phyloP scores from a whole-genome alignment of 768 basidiomycete genomes.

The Trametes gibbosa region DNA sequence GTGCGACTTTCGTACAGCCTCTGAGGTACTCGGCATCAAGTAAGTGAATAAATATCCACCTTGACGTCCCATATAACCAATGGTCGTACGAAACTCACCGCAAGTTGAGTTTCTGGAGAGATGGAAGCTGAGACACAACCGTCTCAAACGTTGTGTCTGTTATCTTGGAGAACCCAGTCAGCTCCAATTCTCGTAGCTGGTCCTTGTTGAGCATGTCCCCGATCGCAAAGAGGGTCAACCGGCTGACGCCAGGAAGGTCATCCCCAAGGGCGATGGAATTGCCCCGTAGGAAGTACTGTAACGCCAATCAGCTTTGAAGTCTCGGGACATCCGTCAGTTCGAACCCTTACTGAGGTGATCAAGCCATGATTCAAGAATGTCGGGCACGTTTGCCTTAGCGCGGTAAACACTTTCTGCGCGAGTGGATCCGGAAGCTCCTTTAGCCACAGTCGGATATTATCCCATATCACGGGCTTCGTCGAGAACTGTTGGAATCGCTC shows the following conservation, averaged over 20 bases:
- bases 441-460: conserved; percentile 38
- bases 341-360: conserved; percentile 49
- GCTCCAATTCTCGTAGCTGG: conserved; percentile 44
- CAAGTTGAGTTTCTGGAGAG: conserved; percentile 48
- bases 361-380: conserved; percentile 51
- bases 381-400: conserved; percentile 49
- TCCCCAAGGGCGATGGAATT: conserved; percentile 44
- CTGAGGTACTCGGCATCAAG: conserved; percentile 36
- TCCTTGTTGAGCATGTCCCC: conserved; percentile 20
- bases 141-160: conserved; percentile 51
- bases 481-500: conserved; percentile 41
- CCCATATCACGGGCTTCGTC: conserved; percentile 39
- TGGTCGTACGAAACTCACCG: conserved; percentile 44
- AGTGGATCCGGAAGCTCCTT: conserved; percentile 50
- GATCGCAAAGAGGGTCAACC: conserved; percentile 48
- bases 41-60: background rate
- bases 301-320: background rate
- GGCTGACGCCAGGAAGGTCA: conserved; percentile 51
- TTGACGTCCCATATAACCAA: background rate
- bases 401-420: conserved; percentile 48
- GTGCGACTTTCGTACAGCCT: conserved; percentile 56
- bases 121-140: conserved; percentile 43
- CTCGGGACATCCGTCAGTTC: background rate
- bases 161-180: conserved; percentile 52
- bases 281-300: conserved; percentile 60